A percentile compares a stretch with the other conserved stretches of the same genome.
Conservation (phyloP, 345 rosid species). For the Eucalyptus sideroxylon region DNA sequence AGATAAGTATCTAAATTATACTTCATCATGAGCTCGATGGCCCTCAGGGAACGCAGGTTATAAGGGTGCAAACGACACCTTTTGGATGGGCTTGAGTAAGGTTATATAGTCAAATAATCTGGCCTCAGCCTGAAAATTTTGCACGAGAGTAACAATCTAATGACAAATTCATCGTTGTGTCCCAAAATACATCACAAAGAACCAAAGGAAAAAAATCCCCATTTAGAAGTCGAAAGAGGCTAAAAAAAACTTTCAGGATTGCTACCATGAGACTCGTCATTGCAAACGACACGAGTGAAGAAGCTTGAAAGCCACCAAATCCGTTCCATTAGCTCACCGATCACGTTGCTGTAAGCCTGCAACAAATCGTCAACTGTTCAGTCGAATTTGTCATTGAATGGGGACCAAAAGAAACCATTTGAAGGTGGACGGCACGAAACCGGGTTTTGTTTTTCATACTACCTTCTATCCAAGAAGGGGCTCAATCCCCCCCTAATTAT, state of each 20-base stretch:
- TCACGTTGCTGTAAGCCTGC: constrained; percentile 40
- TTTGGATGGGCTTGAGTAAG: neutral
- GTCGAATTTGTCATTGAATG: constrained; percentile 7
- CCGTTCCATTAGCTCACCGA: constrained; percentile 67
- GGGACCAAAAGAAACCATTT: neutral
- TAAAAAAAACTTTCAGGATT: constrained; percentile 90
- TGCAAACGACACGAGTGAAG: constrained; percentile 57
- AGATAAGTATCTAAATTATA: no score
- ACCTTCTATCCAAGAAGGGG: neutral
- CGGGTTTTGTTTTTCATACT: neutral
- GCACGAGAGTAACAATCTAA: neutral
- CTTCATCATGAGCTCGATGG: neutral
- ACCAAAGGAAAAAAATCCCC: neutral
- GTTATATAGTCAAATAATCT: neutral
- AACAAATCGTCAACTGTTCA: constrained; percentile 73
- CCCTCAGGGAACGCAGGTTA: neutral
- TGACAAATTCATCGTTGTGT: neutral
- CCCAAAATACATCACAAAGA: neutral
- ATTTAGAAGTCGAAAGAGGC: neutral
- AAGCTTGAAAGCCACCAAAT: constrained; percentile 53
- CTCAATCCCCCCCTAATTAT: no score
- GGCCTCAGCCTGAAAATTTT: neutral
- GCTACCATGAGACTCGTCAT: constrained; percentile 83
- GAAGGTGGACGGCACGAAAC: neutral
- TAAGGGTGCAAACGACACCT: neutral